Percentiles rank a stretch among this genome's conserved stretches.
These are phyloP conservation scores for Coemansia sp. DNA, from an alignment of 192 early-diverging fungal genomes.

Conservation along the genomic window DNA sequence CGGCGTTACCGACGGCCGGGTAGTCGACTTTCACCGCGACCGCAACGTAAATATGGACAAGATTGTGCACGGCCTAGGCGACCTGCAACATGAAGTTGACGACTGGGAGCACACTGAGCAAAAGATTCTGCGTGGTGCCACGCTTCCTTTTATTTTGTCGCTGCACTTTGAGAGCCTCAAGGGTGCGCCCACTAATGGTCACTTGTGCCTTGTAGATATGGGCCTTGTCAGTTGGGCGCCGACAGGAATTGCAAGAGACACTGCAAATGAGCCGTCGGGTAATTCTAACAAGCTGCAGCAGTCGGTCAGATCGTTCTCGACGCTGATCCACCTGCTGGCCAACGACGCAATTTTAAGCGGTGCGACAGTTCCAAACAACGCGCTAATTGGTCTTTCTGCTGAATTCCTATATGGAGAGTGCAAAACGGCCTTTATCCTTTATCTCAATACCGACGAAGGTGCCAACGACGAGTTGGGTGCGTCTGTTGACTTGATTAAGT, in stretches of 20 bases:
- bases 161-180: slow-evolving; percentile 48
- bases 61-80: slow-evolving; percentile 28
- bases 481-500: slow-evolving; percentile 24
- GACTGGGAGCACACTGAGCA: slow-evolving; percentile 44
- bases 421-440: slow-evolving; percentile 48
- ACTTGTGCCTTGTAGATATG: slow-evolving; percentile 44
- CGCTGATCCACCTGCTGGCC: slow-evolving; percentile 35
- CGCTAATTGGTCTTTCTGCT: slow-evolving; percentile 27
- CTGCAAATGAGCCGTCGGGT: background rate
- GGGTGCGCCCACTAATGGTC: slow-evolving; percentile 36
- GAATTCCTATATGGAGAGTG: slow-evolving; percentile 47
- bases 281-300: slow-evolving; percentile 24
- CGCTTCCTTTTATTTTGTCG: slow-evolving; percentile 48
- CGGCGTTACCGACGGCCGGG: slow-evolving; percentile 42
- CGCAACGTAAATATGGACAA: slow-evolving; percentile 23
- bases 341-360: slow-evolving; percentile 42
- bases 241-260: background rate
- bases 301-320: slow-evolving; percentile 28
- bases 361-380: slow-evolving; percentile 25
- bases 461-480: slow-evolving; percentile 14
- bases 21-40: slow-evolving; percentile 45
- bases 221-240: slow-evolving; percentile 36
- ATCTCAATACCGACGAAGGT: slow-evolving; percentile 29
- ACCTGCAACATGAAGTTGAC: slow-evolving; percentile 49
- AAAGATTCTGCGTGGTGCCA: slow-evolving; percentile 39